These are phyloP conservation scores for Trichophyton benhamiae DNA, from an alignment of 2,329 filamentous ascomycete genomes.

Conservation along the genomic window DNA sequence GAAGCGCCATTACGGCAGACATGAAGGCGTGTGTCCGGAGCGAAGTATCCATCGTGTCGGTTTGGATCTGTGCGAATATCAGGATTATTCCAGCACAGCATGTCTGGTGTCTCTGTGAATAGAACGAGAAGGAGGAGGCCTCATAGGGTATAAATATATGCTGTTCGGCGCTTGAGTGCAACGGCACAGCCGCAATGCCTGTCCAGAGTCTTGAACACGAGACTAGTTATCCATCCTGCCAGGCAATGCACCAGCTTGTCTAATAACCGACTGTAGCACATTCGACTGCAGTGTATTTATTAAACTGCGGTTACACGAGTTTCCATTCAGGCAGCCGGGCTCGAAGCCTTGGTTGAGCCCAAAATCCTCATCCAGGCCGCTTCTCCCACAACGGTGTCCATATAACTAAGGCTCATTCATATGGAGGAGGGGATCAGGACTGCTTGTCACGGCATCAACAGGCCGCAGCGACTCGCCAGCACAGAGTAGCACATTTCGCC, in stretches of 20 bases:
- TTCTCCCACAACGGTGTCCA: neutral
- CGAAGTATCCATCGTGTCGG: neutral
- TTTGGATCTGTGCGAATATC: neutral
- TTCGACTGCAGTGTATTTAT: neutral
- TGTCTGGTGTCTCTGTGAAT: no score
- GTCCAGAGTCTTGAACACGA: neutral
- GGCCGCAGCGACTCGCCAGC: no score
- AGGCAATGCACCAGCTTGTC: neutral
- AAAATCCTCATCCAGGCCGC: neutral
- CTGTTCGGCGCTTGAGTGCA: neutral
- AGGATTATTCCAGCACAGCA: no score
- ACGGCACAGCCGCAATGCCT: neutral
- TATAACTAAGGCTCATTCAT: no score
- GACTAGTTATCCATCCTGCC: neutral
- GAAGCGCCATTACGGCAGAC: neutral
- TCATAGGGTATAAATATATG: neutral
- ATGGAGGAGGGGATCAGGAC: no score
- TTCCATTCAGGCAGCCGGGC: no score
- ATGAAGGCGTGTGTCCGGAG: neutral
- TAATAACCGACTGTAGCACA: neutral
- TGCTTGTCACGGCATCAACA: no score
- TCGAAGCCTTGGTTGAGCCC: no score
- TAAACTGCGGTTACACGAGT: no score
- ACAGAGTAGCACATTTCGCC: no score
- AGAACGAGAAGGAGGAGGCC: neutral